Evolutionary conservation across 1,139 yeast species (phyloP), one percentile per base, ranked within the genome.

Genomic region (Yamadazyma spencermartinsiae): DNA sequence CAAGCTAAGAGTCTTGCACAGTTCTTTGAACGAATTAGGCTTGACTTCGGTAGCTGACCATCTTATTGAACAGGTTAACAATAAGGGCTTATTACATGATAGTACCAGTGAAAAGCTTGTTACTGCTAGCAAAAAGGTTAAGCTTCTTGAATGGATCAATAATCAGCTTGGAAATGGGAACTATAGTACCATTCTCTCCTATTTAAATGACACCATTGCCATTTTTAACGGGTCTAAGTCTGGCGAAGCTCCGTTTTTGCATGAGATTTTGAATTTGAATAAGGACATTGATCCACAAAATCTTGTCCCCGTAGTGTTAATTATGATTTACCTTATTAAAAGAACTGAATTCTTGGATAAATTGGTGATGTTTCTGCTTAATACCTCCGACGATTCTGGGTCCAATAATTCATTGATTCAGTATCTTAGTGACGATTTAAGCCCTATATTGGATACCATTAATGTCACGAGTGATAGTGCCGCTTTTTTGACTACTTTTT

Each of bases 381-480:
- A 20, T 14, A 26, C 28, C 6, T 30, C 37, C n/a, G 35, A 34
- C 2, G 40, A 29, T 7, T 21, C 20, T 12, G 36, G 36, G 26
- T 39, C 46, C 2, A 46, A 46, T 20, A 51, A 44, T 26, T 41
- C 42, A 23, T 36, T 49, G 25, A 47, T 61, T 21, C 50, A 51
- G 13, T 60, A 50, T 35, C 46, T 66, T 24, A 49, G 60, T 12
- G 57, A 56, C 31, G 57, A 60, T 20, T 42, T 65, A 39, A 44
- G 62, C 31, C 70, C 70, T 0, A 37, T 66, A 13, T 44, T 66
- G 16, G 70, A 63, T 35, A 46, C 53, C 12, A 38, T 61, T n/a
- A 39, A 40, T 11, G 16, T 35, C 4, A 33, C 8, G 4, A 20
- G 20, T 3, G 31, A 29, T 13, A 36, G 31, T 27, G 27, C 38